Evolutionary conservation across 2,329 filamentous ascomycete genomes (phyloP).

Genomic region (Eutypa lata): DNA sequence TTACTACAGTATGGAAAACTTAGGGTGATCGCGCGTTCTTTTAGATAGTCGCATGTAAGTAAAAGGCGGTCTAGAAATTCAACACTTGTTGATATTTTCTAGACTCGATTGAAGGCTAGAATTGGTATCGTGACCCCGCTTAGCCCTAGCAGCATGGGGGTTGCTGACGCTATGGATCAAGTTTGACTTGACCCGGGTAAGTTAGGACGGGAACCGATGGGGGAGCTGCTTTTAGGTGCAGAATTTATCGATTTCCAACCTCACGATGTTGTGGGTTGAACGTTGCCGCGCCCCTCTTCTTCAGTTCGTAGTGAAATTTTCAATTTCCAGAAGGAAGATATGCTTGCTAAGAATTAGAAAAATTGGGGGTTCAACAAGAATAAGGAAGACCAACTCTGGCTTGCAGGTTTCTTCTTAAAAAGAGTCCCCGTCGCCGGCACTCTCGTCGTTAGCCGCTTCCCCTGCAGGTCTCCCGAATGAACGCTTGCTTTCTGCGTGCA

Average conservation of each 20-base stretch:
- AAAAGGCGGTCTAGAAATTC: slow-evolving; percentile 1
- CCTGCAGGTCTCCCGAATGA: not conserved
- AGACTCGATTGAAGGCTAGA: not conserved
- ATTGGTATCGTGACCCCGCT: not conserved
- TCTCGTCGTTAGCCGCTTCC: not conserved
- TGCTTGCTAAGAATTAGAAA: too few relatives aligned
- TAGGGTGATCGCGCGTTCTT: not conserved
- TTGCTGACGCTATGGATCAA: not conserved
- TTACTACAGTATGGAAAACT: not conserved
- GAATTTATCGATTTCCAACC: not conserved
- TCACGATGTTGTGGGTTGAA: not conserved
- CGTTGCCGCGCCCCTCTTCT: not conserved
- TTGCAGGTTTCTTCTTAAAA: too few relatives aligned
- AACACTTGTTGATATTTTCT: not conserved
- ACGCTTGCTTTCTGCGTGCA: too few relatives aligned
- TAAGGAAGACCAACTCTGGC: too few relatives aligned
- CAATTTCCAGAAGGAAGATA: too few relatives aligned
- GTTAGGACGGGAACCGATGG: not conserved
- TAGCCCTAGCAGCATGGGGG: not conserved
- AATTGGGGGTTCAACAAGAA: not conserved
- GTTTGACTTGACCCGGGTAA: not conserved
- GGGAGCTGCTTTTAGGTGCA: not conserved
- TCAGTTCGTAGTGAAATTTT: not conserved
- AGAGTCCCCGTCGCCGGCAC: not conserved
- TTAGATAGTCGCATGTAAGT: not conserved